Evolutionary conservation across 441 rosid genomes (phyloP), one percentile per base, ranked within the genome.

Genomic region (Syzygium syzygioides): DNA sequence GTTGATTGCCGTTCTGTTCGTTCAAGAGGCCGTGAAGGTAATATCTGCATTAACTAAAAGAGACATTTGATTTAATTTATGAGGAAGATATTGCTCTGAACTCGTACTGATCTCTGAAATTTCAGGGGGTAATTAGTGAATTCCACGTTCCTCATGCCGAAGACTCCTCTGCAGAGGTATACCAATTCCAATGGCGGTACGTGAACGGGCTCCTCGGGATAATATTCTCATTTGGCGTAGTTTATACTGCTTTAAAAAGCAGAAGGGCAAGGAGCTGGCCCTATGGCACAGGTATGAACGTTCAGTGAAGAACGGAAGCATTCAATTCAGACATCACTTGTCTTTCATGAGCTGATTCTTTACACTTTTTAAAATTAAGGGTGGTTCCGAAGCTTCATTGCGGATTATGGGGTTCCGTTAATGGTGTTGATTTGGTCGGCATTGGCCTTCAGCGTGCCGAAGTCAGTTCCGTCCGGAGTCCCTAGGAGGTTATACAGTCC

Each of bases 361-460:
- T 64, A 20, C 4, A 14, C 52, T 71, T 19, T 45, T 55, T 32
- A 34, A 13, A 34, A 84, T 55, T 28, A 93, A 96, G 98, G 98
- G 79, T 94, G 96, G 95, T 85, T 97, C 87, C 93, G 98, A 86
- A 88, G 97, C 85, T 92, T 95, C 76, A 91, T 93, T 26, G 96
- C 97, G 50, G 99, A 97, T 87, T 96, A 97, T 86, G 99, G 98
- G 86, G 96, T 95, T 89, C 97, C 98, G 34, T 89, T 95, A 26
- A 95, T 95, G 97, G 97, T 97, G 79, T 89, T 97, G 87, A 48
- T 94, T 79, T 97, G 97, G 97, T 92, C 98, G 7, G 93, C 92
- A 79, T 45, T 95, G 88, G 95, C 98, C 34, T 95, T 90, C 89
- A 76, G 89, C 30, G 91, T 91, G 52, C 97, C 98, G 6, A 87